Base-by-base conservation (phyloP, 352 stramenopile species). In the Phytophthora pinifolia region DNA sequence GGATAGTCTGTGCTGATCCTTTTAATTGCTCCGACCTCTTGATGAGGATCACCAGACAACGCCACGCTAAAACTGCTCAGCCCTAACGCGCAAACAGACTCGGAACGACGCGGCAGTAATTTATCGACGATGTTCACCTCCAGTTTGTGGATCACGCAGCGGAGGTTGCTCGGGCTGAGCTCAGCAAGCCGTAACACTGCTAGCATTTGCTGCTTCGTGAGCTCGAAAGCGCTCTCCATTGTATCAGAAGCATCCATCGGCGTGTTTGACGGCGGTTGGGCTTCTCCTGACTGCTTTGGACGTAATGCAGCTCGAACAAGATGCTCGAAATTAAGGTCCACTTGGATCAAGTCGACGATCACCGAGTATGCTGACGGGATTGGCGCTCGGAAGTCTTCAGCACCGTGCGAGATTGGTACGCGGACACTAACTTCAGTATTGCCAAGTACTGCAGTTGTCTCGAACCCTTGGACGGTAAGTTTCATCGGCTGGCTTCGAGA, bases 391-490 rank as follows among this genome's bases (percentile, higher is more conserved):
- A 56, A 27, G 34, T 61, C 41, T 31, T 62, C 48, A 29, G 17
- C 10, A 31, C 17, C 38, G n/a, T 51, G 43, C 25, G 36, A 65
- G 30, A 62, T 54, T 42, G 67, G 62, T 30, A 72, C 25, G 4
- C 50, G 22, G 18, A 83, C n/a, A 31, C 36, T 56, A 15, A 81
- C 30, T 43, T 79, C 59, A 25, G 56, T 67, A 6, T 6, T 9
- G 32, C 62, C 69, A 42, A 81, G 36, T 37, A 20, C 31, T 3
- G 32, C 37, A 18, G 44, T 61, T n/a, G 56, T 38, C 25, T 30
- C 47, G 33, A 62, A 30, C 12, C 36, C 25, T n/a, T 22, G 41
- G 15, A 68, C 12, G 25, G 13, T 38, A 20, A 42, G 25, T 20
- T 65, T 17, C 46, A 43, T 70, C 31, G 29, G 43, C 37, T 50